Evolutionary conservation across 2,329 filamentous ascomycete species (phyloP), one percentile per base, ranked within the genome.

Genomic region (Clarireedia monteithiana): DNA sequence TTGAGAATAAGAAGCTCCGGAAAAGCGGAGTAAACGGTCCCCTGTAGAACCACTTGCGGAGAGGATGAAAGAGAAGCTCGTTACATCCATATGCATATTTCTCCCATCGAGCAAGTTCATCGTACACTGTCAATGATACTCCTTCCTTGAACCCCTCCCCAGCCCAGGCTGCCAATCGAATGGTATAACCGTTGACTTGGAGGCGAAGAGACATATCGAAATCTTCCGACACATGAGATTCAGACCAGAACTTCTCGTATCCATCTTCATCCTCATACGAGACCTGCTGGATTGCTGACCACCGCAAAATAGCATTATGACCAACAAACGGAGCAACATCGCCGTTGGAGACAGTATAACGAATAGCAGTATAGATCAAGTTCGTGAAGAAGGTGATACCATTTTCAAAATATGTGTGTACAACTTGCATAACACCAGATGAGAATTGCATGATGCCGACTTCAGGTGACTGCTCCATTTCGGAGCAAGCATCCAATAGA

Each of bases 51-150:
- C 89, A 92, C 63, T 82, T 83, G 58, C 81, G 79, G 58, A 92
- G 75, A 3, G 88, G 89, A 67, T 92, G 80, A 75, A 94, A 92
- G 56, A 92, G 77, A 56, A 92, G 76, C 73, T 91, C 88, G 69
- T 88, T 89, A 72, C 89, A 91, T 39, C 88, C 88, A 65, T 90
- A 91, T 3, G 88, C 89, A 68, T 91, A 91, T 72, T 92, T 92
- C 68, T 92, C 88, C 88, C 89, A 92, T 56, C 88, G 85, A 2
- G 87, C 85, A 58, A 92, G 77, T 70, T 92, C 89, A 70, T 92
- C 88, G 67, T 92, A 91, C 9, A 92, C 87, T 0, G 88, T 92
- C 56, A 92, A 75, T 1, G 88, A 91, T 53, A 92, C 88, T 61
- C 89, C 88, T 69, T 92, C 88, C 68, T 90, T 86, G 76, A 90